phyloP scores from a whole-genome alignment of 768 basidiomycete genomes.

The Termitomyces sp. region DNA sequence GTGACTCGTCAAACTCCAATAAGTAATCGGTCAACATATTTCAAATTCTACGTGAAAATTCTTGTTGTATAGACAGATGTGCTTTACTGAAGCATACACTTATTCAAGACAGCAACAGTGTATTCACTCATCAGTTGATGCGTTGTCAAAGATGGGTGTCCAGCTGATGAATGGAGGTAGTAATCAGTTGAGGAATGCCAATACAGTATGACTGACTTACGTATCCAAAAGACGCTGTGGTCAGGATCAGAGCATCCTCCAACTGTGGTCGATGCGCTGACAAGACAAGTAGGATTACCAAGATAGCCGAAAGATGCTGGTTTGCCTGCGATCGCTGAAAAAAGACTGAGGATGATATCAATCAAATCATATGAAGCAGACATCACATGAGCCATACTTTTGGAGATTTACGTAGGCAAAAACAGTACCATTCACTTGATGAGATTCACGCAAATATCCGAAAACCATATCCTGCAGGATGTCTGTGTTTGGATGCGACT shows the following conservation, averaged over 20 bases:
- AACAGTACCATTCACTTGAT: constrained; percentile 25
- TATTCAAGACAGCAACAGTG: constrained; percentile 19
- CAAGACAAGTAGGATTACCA: constrained; percentile 28
- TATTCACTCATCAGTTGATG: constrained; percentile 27
- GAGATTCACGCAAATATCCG: constrained; percentile 22
- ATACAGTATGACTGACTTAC: not conserved
- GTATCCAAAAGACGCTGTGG: constrained; percentile 21
- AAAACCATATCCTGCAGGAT: constrained; percentile 26
- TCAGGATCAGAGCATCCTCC: constrained; percentile 30
- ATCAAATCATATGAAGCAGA: not conserved
- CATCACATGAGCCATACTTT: constrained; percentile 9
- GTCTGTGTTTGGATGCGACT: constrained; percentile 24
- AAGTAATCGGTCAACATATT: too few relatives aligned
- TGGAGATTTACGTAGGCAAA: constrained; percentile 29
- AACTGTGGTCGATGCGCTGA: constrained; percentile 27
- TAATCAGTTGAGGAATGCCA: not conserved
- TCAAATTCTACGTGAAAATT: too few relatives aligned
- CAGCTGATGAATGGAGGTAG: constrained; percentile 16
- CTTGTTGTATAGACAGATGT: not conserved
- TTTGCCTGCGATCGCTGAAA: constrained; percentile 22
- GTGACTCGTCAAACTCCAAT: not conserved
- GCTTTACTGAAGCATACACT: constrained; percentile 2
- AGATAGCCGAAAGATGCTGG: constrained; percentile 24
- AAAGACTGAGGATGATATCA: constrained; percentile 14
- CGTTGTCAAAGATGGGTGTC: constrained; percentile 27